phyloP scores from a whole-genome alignment of 2,329 filamentous ascomycete genomes.

The Annulohypoxylon truncatum region DNA sequence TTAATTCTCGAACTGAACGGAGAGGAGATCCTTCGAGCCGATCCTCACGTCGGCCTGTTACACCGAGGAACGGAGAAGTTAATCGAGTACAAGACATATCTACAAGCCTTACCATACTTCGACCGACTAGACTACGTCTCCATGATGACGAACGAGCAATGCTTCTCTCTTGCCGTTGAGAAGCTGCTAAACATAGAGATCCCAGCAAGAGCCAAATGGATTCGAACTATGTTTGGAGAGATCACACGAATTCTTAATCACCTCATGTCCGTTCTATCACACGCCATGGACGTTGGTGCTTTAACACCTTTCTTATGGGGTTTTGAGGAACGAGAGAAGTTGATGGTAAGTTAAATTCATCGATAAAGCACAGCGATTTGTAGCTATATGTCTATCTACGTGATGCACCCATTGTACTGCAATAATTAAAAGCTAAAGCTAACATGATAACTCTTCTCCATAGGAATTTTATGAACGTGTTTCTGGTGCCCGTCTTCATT shows the following conservation, averaged over 20 bases:
- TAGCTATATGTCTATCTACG: constrained; percentile 15
- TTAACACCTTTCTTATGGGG: constrained; percentile 99
- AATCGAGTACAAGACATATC: constrained; percentile 99
- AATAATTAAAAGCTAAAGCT: constrained; percentile 16
- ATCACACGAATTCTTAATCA: constrained; percentile 96
- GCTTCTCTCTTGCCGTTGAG: constrained; percentile 93
- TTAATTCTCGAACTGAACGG: constrained; percentile 97
- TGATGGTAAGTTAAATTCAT: constrained; percentile 78
- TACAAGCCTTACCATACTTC: constrained; percentile 98
- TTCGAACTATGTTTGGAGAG: constrained; percentile 94
- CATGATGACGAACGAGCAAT: constrained; percentile 99
- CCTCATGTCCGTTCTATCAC: constrained; percentile 95
- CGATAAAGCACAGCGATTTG: constrained; percentile 8
- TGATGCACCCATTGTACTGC: constrained; percentile 12
- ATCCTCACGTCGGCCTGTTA: constrained; percentile 95
- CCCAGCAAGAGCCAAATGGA: constrained; percentile 95
- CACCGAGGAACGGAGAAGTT: constrained; percentile 99
- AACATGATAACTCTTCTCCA: constrained; percentile 13
- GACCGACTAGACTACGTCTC: constrained; percentile 98
- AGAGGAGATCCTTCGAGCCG: constrained; percentile 95
- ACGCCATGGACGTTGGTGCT: constrained; percentile 99
- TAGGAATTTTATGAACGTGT: constrained; percentile 99
- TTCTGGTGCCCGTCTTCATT: constrained; percentile 95
- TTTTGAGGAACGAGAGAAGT: constrained; percentile 99
- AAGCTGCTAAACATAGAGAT: constrained; percentile 98